A percentile compares a stretch with the other conserved stretches of the same genome.
Conservation (phyloP, 2,329 filamentous ascomycete species). For the Orbilia oligospora region DNA sequence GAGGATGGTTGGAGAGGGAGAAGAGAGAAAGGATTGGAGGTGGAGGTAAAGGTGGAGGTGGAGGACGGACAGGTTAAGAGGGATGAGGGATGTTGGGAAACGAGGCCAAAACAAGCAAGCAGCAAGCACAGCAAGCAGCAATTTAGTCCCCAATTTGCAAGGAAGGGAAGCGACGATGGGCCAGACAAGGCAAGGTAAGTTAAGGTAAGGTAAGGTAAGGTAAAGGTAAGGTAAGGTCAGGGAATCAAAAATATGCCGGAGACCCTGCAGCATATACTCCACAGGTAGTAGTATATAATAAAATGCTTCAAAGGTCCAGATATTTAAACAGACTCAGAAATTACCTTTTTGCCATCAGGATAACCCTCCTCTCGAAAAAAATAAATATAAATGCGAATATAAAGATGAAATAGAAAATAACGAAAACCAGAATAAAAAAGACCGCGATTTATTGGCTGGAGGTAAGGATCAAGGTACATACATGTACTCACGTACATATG, state of each 20-base stretch:
- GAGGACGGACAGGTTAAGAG: slow-evolving; percentile 56
- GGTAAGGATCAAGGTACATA: slow-evolving; percentile 20
- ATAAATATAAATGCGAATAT: slow-evolving; percentile 19
- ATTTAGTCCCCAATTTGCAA: slow-evolving; percentile 31
- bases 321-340: slow-evolving; percentile 40
- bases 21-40: slow-evolving; percentile 33
- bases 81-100: slow-evolving; percentile 62
- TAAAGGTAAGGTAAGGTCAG: slow-evolving; percentile 22
- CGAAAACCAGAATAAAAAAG: neutral
- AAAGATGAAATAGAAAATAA: neutral
- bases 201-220: slow-evolving; percentile 42
- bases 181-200: slow-evolving; percentile 32
- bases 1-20: slow-evolving; percentile 39
- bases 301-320: slow-evolving; percentile 17
- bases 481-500: neutral
- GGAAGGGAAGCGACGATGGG: slow-evolving; percentile 58
- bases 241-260: slow-evolving; percentile 53
- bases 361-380: slow-evolving; percentile 6
- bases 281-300: slow-evolving; percentile 19
- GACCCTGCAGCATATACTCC: slow-evolving; percentile 48
- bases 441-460: slow-evolving; percentile 1
- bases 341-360: slow-evolving; percentile 50
- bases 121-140: neutral
- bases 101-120: slow-evolving; percentile 59
- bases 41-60: slow-evolving; percentile 46